Percentiles rank a stretch among this genome's conserved stretches.
phyloP scores from a whole-genome alignment of 2,329 filamentous ascomycete species.

The Graphilbum ipis-grandicollis region DNA sequence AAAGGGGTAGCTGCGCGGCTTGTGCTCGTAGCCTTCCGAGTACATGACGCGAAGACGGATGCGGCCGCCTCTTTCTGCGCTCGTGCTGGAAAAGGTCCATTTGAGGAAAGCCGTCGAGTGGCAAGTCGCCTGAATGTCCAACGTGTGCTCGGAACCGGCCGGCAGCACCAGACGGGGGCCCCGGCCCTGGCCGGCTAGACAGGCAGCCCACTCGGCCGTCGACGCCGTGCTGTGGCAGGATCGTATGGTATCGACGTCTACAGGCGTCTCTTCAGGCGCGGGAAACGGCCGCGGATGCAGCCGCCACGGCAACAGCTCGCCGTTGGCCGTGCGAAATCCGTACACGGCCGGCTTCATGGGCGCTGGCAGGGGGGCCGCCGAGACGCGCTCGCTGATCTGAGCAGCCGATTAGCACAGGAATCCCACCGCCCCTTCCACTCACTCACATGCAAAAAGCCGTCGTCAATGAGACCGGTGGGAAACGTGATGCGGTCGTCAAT shows the following conservation, averaged over 20 bases:
- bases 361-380: neutral
- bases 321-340: slow-evolving; percentile 17
- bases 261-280: slow-evolving; percentile 13
- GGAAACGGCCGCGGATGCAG: slow-evolving; percentile 20
- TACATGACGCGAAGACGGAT: slow-evolving; percentile 12
- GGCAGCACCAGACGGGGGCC: slow-evolving; percentile 7
- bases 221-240: slow-evolving; percentile 8
- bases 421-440: too few relatives aligned
- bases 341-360: slow-evolving; percentile 11
- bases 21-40: slow-evolving; percentile 17
- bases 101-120: slow-evolving; percentile 14
- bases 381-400: slow-evolving; percentile 12
- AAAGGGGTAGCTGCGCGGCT: slow-evolving; percentile 19
- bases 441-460: slow-evolving; percentile 22
- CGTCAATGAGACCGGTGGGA: slow-evolving; percentile 15
- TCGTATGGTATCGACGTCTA: slow-evolving; percentile 10
- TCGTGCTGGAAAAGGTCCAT: slow-evolving; percentile 10
- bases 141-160: slow-evolving; percentile 7
- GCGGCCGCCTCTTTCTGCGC: slow-evolving; percentile 3
- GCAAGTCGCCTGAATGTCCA: slow-evolving; percentile 12
- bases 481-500: slow-evolving; percentile 12
- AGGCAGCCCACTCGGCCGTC: slow-evolving; percentile 6
- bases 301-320: slow-evolving; percentile 21
- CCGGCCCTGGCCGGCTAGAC: slow-evolving; percentile 3
- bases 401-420: neutral